Conservation (phyloP, 2,329 filamentous ascomycete genomes). For the Arthrobotrys entomopaga region DNA sequence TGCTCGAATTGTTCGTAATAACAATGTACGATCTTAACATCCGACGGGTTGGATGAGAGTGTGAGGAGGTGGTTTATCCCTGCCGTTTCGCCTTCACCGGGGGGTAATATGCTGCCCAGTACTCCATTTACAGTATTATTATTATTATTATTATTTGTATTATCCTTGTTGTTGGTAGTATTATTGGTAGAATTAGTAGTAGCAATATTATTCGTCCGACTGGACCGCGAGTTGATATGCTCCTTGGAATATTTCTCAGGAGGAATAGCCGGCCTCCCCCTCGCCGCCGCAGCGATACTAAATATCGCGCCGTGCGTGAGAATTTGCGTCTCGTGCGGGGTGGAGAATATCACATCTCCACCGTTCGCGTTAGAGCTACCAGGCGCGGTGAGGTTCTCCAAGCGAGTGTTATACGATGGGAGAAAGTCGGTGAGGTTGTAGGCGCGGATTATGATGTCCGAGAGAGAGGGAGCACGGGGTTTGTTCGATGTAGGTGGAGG, state of each 20-base stretch:
- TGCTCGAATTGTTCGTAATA: slow-evolving; percentile 27
- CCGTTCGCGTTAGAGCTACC: not conserved
- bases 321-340: slow-evolving; percentile 12
- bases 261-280: slow-evolving; percentile 29
- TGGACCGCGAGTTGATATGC: not conserved
- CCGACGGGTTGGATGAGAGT: not conserved
- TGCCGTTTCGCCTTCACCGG: not conserved
- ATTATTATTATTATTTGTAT: not conserved
- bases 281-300: slow-evolving; percentile 34
- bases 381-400: not conserved
- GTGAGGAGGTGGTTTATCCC: not conserved
- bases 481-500: not conserved
- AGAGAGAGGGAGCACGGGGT: slow-evolving; percentile 1
- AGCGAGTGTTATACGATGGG: slow-evolving; percentile 1
- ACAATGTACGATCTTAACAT: slow-evolving; percentile 12
- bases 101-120: not conserved
- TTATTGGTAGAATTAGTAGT: not conserved
- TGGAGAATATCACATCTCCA: slow-evolving; percentile 27
- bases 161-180: not conserved
- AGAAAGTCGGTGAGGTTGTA: slow-evolving; percentile 32
- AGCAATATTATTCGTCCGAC: not conserved
- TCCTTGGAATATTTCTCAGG: slow-evolving; percentile 23
- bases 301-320: slow-evolving; percentile 22
- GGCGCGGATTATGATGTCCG: slow-evolving; percentile 31
- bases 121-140: not conserved